A percentile compares a stretch with the other conserved stretches of the same genome.
Conservation (phyloP, 345 rosid species). For the Populus tremula region DNA sequence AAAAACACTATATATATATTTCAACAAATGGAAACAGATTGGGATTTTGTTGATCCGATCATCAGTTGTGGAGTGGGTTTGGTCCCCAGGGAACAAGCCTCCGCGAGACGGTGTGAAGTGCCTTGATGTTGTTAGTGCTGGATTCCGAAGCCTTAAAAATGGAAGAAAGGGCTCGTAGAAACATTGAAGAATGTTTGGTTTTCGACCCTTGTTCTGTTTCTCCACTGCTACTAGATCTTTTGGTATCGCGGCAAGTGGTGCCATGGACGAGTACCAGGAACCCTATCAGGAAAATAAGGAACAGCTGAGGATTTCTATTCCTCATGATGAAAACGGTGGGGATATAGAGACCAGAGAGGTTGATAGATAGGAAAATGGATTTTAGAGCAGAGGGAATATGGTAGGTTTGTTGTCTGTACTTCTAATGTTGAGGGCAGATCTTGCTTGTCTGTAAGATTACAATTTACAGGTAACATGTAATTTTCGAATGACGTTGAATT, state of each 20-base stretch:
- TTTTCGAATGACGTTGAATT: neutral
- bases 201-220: constrained; percentile 2
- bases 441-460: neutral
- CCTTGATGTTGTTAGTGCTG: neutral
- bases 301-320: constrained; percentile 8
- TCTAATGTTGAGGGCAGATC: neutral
- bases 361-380: neutral
- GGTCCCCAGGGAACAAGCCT: constrained; percentile 42
- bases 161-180: constrained; percentile 21
- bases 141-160: constrained; percentile 16
- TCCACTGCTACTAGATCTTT: neutral
- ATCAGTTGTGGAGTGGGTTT: constrained; percentile 49
- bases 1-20: too few relatives aligned
- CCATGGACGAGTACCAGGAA: constrained; percentile 22
- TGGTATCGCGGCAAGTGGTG: constrained; percentile 20
- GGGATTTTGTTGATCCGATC: constrained; percentile 8
- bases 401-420: neutral
- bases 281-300: constrained; percentile 14
- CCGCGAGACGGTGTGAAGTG: constrained; percentile 27
- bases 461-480: neutral
- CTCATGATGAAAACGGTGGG: constrained; percentile 11
- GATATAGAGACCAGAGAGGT: neutral
- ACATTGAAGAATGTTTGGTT: constrained; percentile 26
- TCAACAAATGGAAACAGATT: neutral
- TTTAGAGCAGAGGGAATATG: neutral